A percentile compares a stretch with the other conserved stretches of the same genome.
Conservation (phyloP, 176 grass and related monocot species). For the Avena eriantha region DNA sequence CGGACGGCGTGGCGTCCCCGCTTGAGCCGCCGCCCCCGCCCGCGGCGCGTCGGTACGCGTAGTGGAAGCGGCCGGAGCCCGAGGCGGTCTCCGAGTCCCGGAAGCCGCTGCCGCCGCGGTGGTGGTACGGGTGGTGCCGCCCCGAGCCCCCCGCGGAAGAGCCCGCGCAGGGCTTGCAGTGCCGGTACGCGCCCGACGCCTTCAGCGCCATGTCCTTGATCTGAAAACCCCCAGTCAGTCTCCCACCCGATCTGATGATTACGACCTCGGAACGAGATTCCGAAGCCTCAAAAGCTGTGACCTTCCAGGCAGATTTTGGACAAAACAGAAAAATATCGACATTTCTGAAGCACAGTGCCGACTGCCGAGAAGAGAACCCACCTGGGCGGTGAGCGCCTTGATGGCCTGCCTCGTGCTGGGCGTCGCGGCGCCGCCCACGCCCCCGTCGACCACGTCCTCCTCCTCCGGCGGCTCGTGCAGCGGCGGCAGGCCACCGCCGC, state of each 20-base stretch:
- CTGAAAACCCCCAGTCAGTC: constrained; percentile 33
- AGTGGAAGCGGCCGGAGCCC: constrained; percentile 62
- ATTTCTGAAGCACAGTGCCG: not conserved
- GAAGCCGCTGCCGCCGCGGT: constrained; percentile 48
- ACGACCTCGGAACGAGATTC: constrained; percentile 30
- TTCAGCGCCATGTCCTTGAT: constrained; percentile 95
- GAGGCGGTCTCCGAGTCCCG: constrained; percentile 50
- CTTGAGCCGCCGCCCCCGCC: constrained; percentile 55
- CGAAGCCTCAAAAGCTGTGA: not conserved
- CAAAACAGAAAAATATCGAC: not conserved
- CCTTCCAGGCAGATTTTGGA: not conserved
- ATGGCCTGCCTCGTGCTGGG: constrained; percentile 86
- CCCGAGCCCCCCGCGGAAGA: constrained; percentile 45
- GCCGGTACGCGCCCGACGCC: constrained; percentile 89
- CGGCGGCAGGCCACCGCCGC: constrained; percentile 21
- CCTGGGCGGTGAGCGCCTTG: constrained; percentile 92
- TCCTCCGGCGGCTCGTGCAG: constrained; percentile 65
- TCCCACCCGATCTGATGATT: constrained; percentile 45
- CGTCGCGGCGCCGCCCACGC: constrained; percentile 45
- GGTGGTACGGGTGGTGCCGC: constrained; percentile 64
- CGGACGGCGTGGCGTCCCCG: constrained; percentile 79
- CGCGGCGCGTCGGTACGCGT: constrained; percentile 67
- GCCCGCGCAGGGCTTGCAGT: constrained; percentile 93
- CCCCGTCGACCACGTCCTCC: constrained; percentile 48
- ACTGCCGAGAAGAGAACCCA: constrained; percentile 30